Percentiles rank a stretch among this genome's conserved stretches.
Conservation (phyloP, 2,329 filamentous ascomycete species). For the Teratosphaeria epicoccoides region DNA sequence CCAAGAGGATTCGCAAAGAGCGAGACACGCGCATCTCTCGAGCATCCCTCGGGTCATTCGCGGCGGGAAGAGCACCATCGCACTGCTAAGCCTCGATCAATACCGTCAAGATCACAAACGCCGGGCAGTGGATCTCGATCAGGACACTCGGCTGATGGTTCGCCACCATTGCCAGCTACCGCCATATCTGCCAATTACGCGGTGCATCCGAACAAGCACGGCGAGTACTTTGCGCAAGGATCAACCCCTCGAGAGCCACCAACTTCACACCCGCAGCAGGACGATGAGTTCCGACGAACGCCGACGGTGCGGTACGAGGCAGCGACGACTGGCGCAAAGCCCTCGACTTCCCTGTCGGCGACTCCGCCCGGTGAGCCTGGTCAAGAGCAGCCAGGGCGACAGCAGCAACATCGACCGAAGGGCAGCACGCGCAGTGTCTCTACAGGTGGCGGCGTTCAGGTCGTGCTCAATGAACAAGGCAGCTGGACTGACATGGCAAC, state of each 20-base stretch:
- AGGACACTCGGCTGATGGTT: constrained; percentile 38
- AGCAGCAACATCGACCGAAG: constrained; percentile 30
- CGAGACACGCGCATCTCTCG: constrained; percentile 8
- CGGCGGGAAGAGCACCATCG: constrained; percentile 5
- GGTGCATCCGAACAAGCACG: constrained; percentile 7
- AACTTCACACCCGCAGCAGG: constrained; percentile 8
- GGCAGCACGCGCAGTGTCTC: constrained; percentile 61
- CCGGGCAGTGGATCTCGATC: constrained; percentile 30
- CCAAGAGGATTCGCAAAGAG: constrained; percentile 7
- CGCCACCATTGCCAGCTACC: constrained; percentile 31
- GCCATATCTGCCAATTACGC: constrained; percentile 7
- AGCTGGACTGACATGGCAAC: constrained; percentile 88
- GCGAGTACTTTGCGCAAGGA: constrained; percentile 16
- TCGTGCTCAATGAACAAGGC: constrained; percentile 78
- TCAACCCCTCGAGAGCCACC: constrained; percentile 2
- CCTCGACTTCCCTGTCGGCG: constrained; percentile 11
- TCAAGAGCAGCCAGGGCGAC: constrained; percentile 5
- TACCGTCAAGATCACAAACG: constrained; percentile 27
- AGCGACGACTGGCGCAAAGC: constrained; percentile 8
- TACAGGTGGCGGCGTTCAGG: constrained; percentile 75
- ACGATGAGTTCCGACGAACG: constrained; percentile 3
- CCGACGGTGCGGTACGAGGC: constrained; percentile 20
- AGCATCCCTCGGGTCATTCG: not conserved
- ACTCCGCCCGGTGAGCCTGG: constrained; percentile 15
- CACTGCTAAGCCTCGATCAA: constrained; percentile 13